Percentiles rank a stretch among this genome's conserved stretches.
These are phyloP conservation scores for Baudoinia panamericana DNA, from an alignment of 495 filamentous ascomycete genomes.

Conservation along the genomic window DNA sequence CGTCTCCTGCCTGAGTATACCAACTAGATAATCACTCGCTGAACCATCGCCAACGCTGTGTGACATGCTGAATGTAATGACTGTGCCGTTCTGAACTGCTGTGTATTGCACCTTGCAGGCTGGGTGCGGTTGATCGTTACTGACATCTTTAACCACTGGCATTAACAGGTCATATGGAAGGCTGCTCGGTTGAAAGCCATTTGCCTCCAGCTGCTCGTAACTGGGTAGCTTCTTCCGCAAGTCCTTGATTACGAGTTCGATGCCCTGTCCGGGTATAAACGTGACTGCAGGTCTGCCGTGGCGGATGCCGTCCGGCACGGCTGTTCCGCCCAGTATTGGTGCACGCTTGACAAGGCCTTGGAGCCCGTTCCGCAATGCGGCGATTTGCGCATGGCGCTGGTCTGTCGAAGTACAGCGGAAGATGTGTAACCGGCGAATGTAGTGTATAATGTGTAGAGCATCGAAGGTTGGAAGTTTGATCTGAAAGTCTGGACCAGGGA, in stretches of 20 bases:
- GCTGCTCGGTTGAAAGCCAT: background rate
- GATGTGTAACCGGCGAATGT: constrained; percentile 3
- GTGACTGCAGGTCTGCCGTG: background rate
- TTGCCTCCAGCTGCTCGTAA: background rate
- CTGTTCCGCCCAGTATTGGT: background rate
- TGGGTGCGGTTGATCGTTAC: background rate
- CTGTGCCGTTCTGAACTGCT: background rate
- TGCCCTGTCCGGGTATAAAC: background rate
- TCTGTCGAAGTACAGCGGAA: constrained; percentile 1
- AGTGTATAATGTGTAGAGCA: background rate
- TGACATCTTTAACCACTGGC: background rate
- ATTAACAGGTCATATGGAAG: background rate
- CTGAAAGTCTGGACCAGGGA: constrained; percentile 3
- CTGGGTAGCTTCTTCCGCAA: background rate
- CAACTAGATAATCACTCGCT: background rate
- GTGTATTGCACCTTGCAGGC: constrained; percentile 1
- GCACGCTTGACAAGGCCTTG: background rate
- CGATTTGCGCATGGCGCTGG: background rate
- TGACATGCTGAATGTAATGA: constrained; percentile 2
- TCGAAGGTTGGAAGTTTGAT: constrained; percentile 4
- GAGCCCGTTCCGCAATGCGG: background rate
- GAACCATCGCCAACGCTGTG: constrained; percentile 5
- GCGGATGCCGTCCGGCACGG: background rate
- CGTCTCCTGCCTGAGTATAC: background rate
- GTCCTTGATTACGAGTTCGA: constrained; percentile 5